phyloP scores from a whole-genome alignment of 106 monocot genomes.

The Apostasia ramifera region DNA sequence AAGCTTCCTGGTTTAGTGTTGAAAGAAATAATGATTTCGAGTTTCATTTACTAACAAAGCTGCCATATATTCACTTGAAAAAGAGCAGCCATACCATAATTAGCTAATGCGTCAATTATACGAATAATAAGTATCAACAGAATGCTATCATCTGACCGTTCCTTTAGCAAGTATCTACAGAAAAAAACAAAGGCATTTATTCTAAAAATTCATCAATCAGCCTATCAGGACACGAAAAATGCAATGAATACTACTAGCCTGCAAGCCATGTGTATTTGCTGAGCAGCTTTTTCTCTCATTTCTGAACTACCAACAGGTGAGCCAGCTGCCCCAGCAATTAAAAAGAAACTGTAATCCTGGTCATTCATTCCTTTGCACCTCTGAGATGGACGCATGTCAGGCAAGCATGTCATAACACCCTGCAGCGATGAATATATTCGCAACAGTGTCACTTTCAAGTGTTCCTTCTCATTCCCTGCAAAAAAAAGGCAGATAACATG shows the following conservation, averaged over 20 bases:
- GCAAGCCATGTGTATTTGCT: constrained; percentile 76
- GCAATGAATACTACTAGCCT: constrained; percentile 26
- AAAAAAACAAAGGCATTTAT: constrained; percentile 8
- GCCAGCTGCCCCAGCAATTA: constrained; percentile 79
- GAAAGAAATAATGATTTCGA: neutral
- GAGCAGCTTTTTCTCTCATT: constrained; percentile 88
- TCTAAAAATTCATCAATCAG: too few relatives aligned
- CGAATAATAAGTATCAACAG: constrained; percentile 88
- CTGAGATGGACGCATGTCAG: constrained; percentile 71
- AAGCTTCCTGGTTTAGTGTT: constrained; percentile 45
- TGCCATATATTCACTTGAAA: neutral
- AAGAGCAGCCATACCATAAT: constrained; percentile 55
- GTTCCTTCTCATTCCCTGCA: constrained; percentile 84
- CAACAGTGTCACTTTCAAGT: constrained; percentile 85
- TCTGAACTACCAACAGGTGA: constrained; percentile 71
- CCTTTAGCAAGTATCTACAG: constrained; percentile 67
- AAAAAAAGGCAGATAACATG: neutral
- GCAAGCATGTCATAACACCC: constrained; percentile 95
- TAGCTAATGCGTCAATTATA: constrained; percentile 78
- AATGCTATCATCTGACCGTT: constrained; percentile 95
- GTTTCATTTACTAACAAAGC: neutral
- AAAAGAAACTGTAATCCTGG: constrained; percentile 26
- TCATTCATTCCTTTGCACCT: constrained; percentile 30
- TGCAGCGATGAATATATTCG: constrained; percentile 86
- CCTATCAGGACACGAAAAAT: neutral